Conservation (phyloP, 305 asterid genomes). For the Striga hermonthica region DNA sequence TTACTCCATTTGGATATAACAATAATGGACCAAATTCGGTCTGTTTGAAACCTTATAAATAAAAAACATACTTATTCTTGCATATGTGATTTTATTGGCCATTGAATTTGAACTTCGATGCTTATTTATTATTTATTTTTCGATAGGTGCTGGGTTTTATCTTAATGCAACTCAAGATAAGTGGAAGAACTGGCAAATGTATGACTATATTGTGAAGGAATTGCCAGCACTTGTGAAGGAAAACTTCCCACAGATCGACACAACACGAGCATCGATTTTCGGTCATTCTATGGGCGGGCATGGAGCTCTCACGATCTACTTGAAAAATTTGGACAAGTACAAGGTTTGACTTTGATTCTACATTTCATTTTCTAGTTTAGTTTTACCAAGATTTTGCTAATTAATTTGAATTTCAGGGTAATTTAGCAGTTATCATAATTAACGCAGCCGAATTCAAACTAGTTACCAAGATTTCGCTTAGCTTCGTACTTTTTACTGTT, state of each 20-base stretch:
- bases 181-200: slow-evolving; percentile 99
- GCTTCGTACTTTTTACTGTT: too few species aligned
- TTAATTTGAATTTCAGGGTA: neutral
- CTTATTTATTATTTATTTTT: neutral
- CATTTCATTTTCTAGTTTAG: too few species aligned
- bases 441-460: too few species aligned
- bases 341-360: slow-evolving; percentile 49
- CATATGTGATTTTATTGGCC: neutral
- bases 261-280: slow-evolving; percentile 75
- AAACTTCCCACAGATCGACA: slow-evolving; percentile 79
- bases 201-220: slow-evolving; percentile 95
- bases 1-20: neutral
- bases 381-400: too few species aligned
- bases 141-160: slow-evolving; percentile 93
- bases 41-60: neutral
- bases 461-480: too few species aligned
- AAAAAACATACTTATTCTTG: slow-evolving; percentile 1
- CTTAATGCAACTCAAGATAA: slow-evolving; percentile 96
- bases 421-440: neutral
- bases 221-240: slow-evolving; percentile 68
- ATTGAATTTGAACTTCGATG: neutral
- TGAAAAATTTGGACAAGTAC: slow-evolving; percentile 83
- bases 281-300: slow-evolving; percentile 99
- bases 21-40: neutral
- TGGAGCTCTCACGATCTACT: slow-evolving; percentile 91